These are phyloP conservation scores for Aspergillus olivimuriae DNA, from an alignment of 495 filamentous ascomycete species.

Conservation along the genomic window DNA sequence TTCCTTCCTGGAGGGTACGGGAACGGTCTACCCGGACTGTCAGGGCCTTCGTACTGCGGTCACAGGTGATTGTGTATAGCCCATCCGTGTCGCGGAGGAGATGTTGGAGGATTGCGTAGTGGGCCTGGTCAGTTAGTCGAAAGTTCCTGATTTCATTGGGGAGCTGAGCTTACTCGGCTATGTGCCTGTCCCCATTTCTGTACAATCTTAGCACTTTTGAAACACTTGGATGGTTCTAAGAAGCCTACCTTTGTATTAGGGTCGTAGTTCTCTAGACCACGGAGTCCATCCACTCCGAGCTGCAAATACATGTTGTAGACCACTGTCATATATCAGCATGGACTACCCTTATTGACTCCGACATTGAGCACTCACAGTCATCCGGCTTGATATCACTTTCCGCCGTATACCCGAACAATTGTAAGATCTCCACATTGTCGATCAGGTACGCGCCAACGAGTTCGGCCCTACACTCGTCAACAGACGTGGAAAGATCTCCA, in stretches of 20 bases:
- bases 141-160: not conserved
- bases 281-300: slow-evolving; percentile 38
- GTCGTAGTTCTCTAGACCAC: slow-evolving; percentile 38
- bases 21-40: slow-evolving; percentile 28
- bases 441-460: slow-evolving; percentile 38
- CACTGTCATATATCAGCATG: slow-evolving; percentile 18
- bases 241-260: slow-evolving; percentile 24
- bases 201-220: slow-evolving; percentile 3
- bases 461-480: slow-evolving; percentile 46
- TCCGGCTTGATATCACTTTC: slow-evolving; percentile 23
- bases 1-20: slow-evolving; percentile 32
- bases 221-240: too few species aligned
- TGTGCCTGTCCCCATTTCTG: slow-evolving; percentile 44
- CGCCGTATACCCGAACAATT: slow-evolving; percentile 27
- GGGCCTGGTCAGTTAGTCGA: slow-evolving; percentile 23
- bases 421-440: slow-evolving; percentile 31
- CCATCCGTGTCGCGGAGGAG: slow-evolving; percentile 28
- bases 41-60: slow-evolving; percentile 11
- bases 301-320: slow-evolving; percentile 40
- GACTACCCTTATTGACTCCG: too few species aligned
- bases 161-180: slow-evolving; percentile 24
- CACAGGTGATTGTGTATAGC: slow-evolving; percentile 20
- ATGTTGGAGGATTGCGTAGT: slow-evolving; percentile 36
- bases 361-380: slow-evolving; percentile 24
- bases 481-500: slow-evolving; percentile 33